Conservation (phyloP, 352 stramenopile species). For the Globisporangium apiculatum region DNA sequence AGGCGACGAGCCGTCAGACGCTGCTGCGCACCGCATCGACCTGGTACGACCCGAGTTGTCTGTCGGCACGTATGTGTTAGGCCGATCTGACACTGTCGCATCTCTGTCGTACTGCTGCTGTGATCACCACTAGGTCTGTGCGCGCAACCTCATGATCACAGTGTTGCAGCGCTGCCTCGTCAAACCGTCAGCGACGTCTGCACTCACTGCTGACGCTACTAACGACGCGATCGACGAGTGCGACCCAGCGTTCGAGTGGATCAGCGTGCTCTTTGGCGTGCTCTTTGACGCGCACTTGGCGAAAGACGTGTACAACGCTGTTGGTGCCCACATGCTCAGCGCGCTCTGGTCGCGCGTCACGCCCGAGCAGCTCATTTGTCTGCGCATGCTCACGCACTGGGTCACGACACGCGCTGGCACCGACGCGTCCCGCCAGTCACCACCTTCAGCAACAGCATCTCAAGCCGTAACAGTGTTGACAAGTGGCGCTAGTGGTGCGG, state of each 20-base stretch:
- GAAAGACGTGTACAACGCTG: conserved; percentile 62
- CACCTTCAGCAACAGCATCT: background rate
- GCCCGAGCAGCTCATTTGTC: conserved; percentile 69
- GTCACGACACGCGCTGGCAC: conserved; percentile 17
- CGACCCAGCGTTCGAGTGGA: conserved; percentile 77
- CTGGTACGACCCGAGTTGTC: conserved; percentile 42
- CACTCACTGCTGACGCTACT: background rate
- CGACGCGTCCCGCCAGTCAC: background rate
- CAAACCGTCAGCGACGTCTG: conserved; percentile 13
- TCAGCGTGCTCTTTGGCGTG: conserved; percentile 53
- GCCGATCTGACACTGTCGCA: background rate
- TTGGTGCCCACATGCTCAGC: conserved; percentile 70
- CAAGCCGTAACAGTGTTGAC: too few species aligned
- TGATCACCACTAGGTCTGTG: conserved; percentile 29
- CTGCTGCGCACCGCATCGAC: conserved; percentile 27
- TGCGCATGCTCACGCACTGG: conserved; percentile 74
- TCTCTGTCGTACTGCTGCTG: background rate
- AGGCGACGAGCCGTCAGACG: too few species aligned
- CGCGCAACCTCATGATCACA: conserved; percentile 64
- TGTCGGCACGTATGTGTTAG: background rate
- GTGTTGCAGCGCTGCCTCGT: conserved; percentile 69
- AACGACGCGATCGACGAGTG: conserved; percentile 22
- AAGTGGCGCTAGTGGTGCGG: conserved; percentile 11
- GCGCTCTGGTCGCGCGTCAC: conserved; percentile 75
- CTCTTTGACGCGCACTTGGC: conserved; percentile 41